Base-by-base conservation (phyloP, 2,329 filamentous ascomycete genomes). In the Diaporthe citri region DNA sequence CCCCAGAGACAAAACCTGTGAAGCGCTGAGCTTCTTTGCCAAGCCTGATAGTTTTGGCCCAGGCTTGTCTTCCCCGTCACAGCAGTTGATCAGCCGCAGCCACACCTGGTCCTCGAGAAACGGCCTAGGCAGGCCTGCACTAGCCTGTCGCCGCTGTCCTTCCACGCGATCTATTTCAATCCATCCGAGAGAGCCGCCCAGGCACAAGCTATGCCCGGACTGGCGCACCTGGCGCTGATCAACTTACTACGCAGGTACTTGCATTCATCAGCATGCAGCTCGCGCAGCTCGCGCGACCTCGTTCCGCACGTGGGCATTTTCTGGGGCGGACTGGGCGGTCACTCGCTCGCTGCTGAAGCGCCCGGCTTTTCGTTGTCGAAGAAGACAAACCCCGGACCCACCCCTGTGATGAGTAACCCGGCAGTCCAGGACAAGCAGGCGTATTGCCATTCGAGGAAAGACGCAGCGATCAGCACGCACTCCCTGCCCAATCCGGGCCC, bases 21-120 rank as follows among this genome's bases (percentile, higher is more conserved):
- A 39, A 67, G 64, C 64, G 64, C 64, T 69, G 64, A 69, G 64
- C 64, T 69, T 41, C 46, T 28, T 52, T 17, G 64, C 64, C 64
- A 55, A 67, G 64, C 46, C 31, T 52, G 10, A 52, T 28, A 52
- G 64, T 67, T 20, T 41, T 41, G 34, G 25, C 31, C 43, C 12
- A 8, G 43, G 62, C 60, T 51, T 66, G 60, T 36, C 20, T 46
- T 67, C 22, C 22, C 62, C 31, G 31, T 10, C 60, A 67, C 43
- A 51, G 62, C 46, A 48, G 62, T 36, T 51, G 43, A 36, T 48
- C 62, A 66, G 62, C 62, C 20, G 60, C 41, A 66, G 62, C 43
- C 43, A 51, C 62, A 66, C 28, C 62, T 34, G 12, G 43, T 12
- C 41, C 28, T 36, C 43, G n/a, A 48, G 41, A 51, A 66, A 34